Evolutionary conservation across 306 rosid genomes (phyloP).

Genomic region (Vigna mungo): DNA sequence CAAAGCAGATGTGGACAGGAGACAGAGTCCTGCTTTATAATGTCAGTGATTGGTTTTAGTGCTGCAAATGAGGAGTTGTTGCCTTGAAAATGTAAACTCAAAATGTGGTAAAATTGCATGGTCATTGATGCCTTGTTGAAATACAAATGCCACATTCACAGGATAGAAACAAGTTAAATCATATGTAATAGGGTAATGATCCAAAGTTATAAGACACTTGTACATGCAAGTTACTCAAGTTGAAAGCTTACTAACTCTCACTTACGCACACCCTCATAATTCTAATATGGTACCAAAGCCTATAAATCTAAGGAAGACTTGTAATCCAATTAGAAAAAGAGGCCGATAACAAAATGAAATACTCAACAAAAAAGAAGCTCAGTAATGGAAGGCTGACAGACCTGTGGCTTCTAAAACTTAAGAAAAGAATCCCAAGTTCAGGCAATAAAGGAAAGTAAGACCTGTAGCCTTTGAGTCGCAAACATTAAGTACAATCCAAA

Average conservation of each 20-base stretch:
- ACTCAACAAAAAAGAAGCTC: background rate
- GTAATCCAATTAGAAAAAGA: background rate
- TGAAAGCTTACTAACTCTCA: background rate
- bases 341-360: background rate
- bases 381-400: background rate
- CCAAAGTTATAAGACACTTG: background rate
- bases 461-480: too few relatives aligned
- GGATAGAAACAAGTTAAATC: slow-evolving; percentile 6
- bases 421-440: background rate
- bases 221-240: background rate
- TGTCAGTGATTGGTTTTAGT: background rate
- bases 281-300: background rate
- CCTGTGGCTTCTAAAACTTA: background rate
- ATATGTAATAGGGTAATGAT: background rate
- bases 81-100: slow-evolving; percentile 28
- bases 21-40: slow-evolving; percentile 27
- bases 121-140: background rate
- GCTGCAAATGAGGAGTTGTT: slow-evolving; percentile 36
- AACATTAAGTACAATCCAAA: too few relatives aligned
- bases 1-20: slow-evolving; percentile 34
- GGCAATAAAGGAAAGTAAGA: background rate
- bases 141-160: background rate
- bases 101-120: slow-evolving; percentile 8
- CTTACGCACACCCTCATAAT: background rate
- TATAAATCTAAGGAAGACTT: background rate